phyloP scores from a whole-genome alignment of 164 flowering plant genomes.

The Dillenia suffruticosa region DNA sequence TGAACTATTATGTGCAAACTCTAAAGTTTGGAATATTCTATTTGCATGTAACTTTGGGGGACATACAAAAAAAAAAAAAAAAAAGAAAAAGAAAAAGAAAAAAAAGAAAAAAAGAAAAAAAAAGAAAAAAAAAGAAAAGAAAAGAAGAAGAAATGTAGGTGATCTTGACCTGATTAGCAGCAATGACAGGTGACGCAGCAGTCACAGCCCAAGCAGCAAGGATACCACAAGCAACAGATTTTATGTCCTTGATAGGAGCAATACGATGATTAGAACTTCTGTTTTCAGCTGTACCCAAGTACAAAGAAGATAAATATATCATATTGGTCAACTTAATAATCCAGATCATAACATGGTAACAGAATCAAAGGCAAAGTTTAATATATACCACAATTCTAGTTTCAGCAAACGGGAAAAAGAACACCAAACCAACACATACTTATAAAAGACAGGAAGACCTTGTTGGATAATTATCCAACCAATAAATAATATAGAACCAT shows the following conservation, averaged over 20 bases:
- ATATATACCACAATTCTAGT: no score
- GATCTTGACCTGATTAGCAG: constrained; percentile 64
- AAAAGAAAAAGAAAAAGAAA: no score
- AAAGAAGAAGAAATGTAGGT: no score
- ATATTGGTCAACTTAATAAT: neutral
- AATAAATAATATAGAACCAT: neutral
- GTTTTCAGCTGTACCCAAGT: constrained; percentile 22
- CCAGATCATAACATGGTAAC: neutral
- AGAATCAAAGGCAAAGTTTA: neutral
- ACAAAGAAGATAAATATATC: constrained; percentile 4
- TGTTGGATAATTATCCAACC: neutral
- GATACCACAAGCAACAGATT: constrained; percentile 61
- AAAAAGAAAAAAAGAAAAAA: no score
- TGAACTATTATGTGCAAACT: no score
- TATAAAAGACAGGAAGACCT: neutral
- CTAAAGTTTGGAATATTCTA: no score
- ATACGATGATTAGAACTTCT: constrained; percentile 17
- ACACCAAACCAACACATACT: neutral
- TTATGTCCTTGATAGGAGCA: constrained; percentile 35
- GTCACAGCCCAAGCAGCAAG: constrained; percentile 79
- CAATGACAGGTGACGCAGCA: constrained; percentile 70
- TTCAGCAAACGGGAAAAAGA: neutral
- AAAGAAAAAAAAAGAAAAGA: no score
- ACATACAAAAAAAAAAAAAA: no score
- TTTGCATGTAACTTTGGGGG: no score